Base-by-base conservation (phyloP, 1,284 basidiomycete species). In the Ceratobasidium theobromae region DNA sequence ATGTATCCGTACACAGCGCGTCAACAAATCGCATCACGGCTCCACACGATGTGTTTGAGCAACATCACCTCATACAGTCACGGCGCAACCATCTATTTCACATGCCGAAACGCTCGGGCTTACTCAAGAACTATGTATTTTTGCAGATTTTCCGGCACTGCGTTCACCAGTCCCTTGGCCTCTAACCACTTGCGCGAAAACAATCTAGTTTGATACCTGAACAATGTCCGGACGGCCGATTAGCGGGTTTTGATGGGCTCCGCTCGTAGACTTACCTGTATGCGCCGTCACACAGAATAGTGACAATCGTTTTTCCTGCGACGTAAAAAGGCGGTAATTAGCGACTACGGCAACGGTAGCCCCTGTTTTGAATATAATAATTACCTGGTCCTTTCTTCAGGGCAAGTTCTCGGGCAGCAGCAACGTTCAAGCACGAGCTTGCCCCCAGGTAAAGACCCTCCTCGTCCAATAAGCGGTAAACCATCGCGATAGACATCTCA, bases 371-470 rank as follows among this genome's bases (percentile, higher is more conserved):
- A 49, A 30, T 23, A 43, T 21, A 52, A 49, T 38, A 60, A 78
- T 74, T 77, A 89, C 89, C 89, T 77, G 84, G 86, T 25, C 94
- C 95, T 12, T 98, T 82, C 73, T 87, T 87, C 73, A 87, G 81
- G 0, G 94, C 96, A 57, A 99, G 83, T 75, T 97, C 88, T 21
- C 86, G 85, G 0, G 96, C 95, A 14, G 96, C 94, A 35, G 94
- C 95, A 23, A 98, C 94, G 75, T 99, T 99, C 69, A 99, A 78
- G 1, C 97, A 95, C 1, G 93, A 91, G 69, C 91, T 95, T 1
- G 95, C 95, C n/a, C 97, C 97, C 53, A 99, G 79, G 78, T 99
- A 99, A 38, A 99, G 75, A 0, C 97, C 97, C 76, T 98, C 97
- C 49, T 88, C 85, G 75, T 98, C 91, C 45, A 99, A 81, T 38